Evolutionary conservation across 345 rosid species (phyloP).

Genomic region (Citrus unshiu): DNA sequence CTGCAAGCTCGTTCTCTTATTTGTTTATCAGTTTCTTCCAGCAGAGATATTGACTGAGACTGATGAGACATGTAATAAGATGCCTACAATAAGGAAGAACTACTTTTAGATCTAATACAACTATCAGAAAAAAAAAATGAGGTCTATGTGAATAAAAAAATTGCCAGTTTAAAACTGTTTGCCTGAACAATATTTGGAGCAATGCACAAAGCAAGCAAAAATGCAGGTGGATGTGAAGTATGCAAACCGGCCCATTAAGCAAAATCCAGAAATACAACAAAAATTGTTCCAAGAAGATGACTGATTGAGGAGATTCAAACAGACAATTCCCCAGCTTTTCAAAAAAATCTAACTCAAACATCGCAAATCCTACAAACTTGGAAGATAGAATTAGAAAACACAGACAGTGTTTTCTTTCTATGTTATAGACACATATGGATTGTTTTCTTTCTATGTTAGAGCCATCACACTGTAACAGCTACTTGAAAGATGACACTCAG

Average conservation of each 20-base stretch:
- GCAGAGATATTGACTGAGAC: constrained; percentile 75
- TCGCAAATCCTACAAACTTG: background rate
- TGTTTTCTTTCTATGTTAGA: background rate
- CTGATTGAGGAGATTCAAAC: background rate
- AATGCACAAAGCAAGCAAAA: background rate
- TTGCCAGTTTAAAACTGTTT: background rate
- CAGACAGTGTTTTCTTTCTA: background rate
- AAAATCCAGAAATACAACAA: background rate
- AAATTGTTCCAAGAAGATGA: background rate
- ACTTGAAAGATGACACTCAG: background rate
- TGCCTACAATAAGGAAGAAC: constrained; percentile 48
- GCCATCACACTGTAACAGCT: background rate
- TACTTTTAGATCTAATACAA: constrained; percentile 24
- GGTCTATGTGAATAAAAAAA: background rate
- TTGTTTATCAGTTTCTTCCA: constrained; percentile 94
- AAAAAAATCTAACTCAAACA: background rate
- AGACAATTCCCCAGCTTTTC: background rate
- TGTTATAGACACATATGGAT: background rate
- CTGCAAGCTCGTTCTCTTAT: constrained; percentile 63
- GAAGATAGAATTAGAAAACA: background rate
- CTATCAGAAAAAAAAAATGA: background rate
- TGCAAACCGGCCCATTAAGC: background rate
- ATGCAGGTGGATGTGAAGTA: background rate
- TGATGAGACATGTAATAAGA: constrained; percentile 86
- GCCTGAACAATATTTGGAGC: background rate